phyloP scores from a whole-genome alignment of 805 yeast species.

The Komagataella mondaviorum region DNA sequence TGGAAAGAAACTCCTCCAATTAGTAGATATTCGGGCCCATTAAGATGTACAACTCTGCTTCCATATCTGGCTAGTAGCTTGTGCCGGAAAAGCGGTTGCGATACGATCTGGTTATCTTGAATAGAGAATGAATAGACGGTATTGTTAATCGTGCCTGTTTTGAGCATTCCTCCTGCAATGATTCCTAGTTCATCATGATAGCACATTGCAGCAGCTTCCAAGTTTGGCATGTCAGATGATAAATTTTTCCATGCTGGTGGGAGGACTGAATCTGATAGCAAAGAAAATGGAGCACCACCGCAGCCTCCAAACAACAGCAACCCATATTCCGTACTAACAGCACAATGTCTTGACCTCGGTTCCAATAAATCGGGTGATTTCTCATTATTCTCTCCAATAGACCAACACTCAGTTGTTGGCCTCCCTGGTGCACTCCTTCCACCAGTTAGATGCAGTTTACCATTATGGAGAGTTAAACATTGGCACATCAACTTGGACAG shows the following conservation, averaged over 20 bases:
- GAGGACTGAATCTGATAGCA: not conserved
- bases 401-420: constrained; percentile 30
- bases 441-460: constrained; percentile 33
- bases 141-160: constrained; percentile 7
- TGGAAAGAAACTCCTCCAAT: constrained; percentile 45
- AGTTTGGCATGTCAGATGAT: constrained; percentile 5
- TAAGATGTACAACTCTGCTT: constrained; percentile 19
- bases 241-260: not conserved
- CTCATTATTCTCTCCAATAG: constrained; percentile 7
- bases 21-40: constrained; percentile 23
- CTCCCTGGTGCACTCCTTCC: constrained; percentile 55
- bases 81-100: constrained; percentile 8
- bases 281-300: not conserved
- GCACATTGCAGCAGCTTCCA: constrained; percentile 23
- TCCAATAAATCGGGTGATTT: constrained; percentile 22
- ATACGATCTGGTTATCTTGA: not conserved
- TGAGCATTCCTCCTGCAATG: constrained; percentile 32
- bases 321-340: constrained; percentile 15
- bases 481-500: constrained; percentile 43
- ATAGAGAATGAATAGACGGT: not conserved
- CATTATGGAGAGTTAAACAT: constrained; percentile 23
- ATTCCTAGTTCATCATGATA: constrained; percentile 22
- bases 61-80: constrained; percentile 35
- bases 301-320: constrained; percentile 42
- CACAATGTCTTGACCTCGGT: constrained; percentile 38